Base-by-base conservation (phyloP, 306 rosid genomes). In the Bauhinia variegata region DNA sequence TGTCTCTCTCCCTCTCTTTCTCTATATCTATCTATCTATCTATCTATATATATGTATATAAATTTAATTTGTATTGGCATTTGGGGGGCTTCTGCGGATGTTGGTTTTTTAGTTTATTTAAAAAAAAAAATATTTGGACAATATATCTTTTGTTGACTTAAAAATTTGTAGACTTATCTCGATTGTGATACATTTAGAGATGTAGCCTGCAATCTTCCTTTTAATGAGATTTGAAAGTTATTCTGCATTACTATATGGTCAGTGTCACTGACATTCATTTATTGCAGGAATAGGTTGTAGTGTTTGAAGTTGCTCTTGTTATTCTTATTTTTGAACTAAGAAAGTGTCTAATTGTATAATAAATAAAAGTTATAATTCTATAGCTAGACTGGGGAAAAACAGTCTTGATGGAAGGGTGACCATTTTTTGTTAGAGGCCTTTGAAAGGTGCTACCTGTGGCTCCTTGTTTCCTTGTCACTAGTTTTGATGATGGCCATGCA, bases 161-260 rank as follows among this genome's bases (percentile, higher is more conserved):
- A 58, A 34, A 60, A 37, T 77, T 67, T 58, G 14, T 5, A 18
- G 11, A 36, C 9, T 36, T 36, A 36, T 36, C 6, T 36, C 0
- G 8, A 5, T 63, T 37, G 67, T 32, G 32, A 39, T 56, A 15
- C 62, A 34, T 58, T 52, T n/a, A 43, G 60, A 38, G 37, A 28
- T 69, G 65, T 64, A 44, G 30, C 50, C 28, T 19, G 10, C 50
- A 17, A 31, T 14, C n/a, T 74, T 63, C 65, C 60, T 30, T 69
- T 60, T 63, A 47, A 43, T 63, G 48, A 23, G 17, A 18, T 53
- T 67, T 14, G 55, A 66, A 17, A 65, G 55, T 46, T 32, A 41
- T 53, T 57, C 11, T 71, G 65, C 44, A 46, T 32, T 54, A 37
- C 7, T 15, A 54, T 65, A 17, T 48, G 33, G 13, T 46, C 12